A percentile compares a stretch with the other conserved stretches of the same genome.
Conservation (phyloP, 169 alveolate genomes). For the Perkinsus marinus region DNA sequence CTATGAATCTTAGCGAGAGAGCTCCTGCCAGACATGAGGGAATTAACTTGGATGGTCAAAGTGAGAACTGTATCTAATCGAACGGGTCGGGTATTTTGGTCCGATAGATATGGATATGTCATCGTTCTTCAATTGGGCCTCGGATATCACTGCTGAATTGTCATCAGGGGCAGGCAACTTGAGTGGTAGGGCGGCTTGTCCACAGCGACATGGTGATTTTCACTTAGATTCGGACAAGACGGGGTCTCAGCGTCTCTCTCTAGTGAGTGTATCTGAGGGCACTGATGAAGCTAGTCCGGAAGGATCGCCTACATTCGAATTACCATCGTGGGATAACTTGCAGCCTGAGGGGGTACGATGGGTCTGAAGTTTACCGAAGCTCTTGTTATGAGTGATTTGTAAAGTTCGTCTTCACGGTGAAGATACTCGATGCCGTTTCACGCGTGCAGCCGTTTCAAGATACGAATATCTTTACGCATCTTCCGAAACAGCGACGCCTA, state of each 20-base stretch:
- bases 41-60: neutral
- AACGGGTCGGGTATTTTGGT: neutral
- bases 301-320: neutral
- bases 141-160: neutral
- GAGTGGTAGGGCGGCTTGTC: too few species aligned
- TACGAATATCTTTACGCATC: too few species aligned
- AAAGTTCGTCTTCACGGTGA: too few species aligned
- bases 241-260: neutral
- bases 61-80: neutral
- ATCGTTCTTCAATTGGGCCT: neutral
- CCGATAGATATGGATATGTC: neutral
- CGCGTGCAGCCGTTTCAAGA: too few species aligned
- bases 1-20: too few species aligned
- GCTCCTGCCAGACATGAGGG: neutral
- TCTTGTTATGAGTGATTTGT: too few species aligned
- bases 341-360: neutral
- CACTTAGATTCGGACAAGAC: too few species aligned
- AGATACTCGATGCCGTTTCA: too few species aligned
- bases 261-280: neutral
- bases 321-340: neutral
- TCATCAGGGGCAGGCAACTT: too few species aligned
- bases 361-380: too few species aligned
- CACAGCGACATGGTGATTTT: too few species aligned
- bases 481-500: too few species aligned
- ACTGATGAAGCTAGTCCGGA: neutral